A percentile compares a stretch with the other conserved stretches of the same genome.
phyloP scores from a whole-genome alignment of 2,329 filamentous ascomycete genomes.

The Apiospora pterosperma region DNA sequence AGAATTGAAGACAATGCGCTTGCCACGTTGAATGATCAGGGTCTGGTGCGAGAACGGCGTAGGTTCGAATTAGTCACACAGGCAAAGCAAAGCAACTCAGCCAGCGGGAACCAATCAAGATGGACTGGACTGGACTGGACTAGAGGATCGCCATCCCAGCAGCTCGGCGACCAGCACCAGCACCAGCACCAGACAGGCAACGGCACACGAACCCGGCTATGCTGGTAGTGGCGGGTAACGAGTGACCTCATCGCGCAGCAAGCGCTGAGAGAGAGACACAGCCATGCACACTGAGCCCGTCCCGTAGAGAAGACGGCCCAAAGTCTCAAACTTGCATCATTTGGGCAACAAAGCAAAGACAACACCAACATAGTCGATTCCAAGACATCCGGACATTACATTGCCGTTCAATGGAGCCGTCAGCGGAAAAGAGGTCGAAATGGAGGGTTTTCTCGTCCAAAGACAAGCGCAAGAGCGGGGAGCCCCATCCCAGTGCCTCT shows the following conservation, averaged over 20 bases:
- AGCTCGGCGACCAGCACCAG: too few species aligned
- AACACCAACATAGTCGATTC: too few species aligned
- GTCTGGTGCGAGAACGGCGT: not conserved
- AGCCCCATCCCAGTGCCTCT: not conserved
- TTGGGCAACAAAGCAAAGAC: not conserved
- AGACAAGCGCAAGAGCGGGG: conserved; percentile 1
- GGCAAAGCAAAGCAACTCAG: too few species aligned
- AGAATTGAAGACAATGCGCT: not conserved
- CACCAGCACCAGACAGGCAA: too few species aligned
- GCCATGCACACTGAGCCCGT: not conserved
- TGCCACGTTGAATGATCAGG: not conserved
- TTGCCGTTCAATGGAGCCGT: not conserved
- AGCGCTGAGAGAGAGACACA: not conserved
- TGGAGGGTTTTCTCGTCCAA: conserved; percentile 4
- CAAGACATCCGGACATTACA: too few species aligned
- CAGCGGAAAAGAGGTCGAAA: not conserved
- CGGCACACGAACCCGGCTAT: not conserved
- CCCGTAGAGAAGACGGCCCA: not conserved
- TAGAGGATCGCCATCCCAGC: not conserved
- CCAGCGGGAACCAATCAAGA: too few species aligned
- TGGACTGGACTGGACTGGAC: too few species aligned
- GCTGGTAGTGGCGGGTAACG: not conserved
- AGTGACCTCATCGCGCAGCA: not conserved
- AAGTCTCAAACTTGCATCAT: not conserved
- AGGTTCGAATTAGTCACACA: too few species aligned